Conservation (phyloP, 768 basidiomycete species). For the Auriscalpium orientale region DNA sequence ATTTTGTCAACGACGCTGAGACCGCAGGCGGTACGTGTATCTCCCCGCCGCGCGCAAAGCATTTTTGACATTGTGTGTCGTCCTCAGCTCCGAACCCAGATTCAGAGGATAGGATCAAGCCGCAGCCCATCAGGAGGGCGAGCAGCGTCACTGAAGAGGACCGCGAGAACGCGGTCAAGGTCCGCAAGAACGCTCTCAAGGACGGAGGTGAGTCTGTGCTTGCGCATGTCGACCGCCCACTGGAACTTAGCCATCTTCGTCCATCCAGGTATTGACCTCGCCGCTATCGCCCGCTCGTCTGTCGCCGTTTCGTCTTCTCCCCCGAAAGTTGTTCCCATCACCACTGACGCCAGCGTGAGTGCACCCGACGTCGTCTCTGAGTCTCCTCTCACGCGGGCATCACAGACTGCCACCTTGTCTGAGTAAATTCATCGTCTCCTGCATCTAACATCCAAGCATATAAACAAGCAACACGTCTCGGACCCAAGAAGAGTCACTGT, state of each 20-base stretch:
- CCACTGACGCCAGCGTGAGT: constrained; percentile 6
- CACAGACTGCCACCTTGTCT: too few species aligned
- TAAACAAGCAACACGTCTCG: too few species aligned
- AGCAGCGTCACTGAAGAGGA: constrained; percentile 55
- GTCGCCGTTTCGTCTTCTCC: constrained; percentile 58
- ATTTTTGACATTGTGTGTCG: not conserved
- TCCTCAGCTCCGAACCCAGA: not conserved
- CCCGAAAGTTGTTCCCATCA: constrained; percentile 7
- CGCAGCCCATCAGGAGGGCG: constrained; percentile 20
- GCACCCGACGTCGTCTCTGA: too few species aligned
- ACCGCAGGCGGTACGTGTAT: constrained; percentile 7
- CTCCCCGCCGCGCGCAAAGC: constrained; percentile 7
- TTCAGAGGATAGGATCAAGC: not conserved
- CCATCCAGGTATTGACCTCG: constrained; percentile 45
- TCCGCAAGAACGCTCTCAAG: constrained; percentile 72
- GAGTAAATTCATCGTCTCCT: too few species aligned
- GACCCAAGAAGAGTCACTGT: too few species aligned
- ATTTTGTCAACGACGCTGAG: constrained; percentile 29
- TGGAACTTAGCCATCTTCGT: not conserved
- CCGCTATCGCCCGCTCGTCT: constrained; percentile 78
- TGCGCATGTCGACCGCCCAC: not conserved
- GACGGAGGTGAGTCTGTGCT: constrained; percentile 28
- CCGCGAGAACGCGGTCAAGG: constrained; percentile 49
- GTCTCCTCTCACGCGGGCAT: too few species aligned
- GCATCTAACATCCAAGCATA: too few species aligned